Percentiles rank a stretch among this genome's conserved stretches.
Conservation (phyloP, 148 eudicot genomes). For the Silene latifolia region DNA sequence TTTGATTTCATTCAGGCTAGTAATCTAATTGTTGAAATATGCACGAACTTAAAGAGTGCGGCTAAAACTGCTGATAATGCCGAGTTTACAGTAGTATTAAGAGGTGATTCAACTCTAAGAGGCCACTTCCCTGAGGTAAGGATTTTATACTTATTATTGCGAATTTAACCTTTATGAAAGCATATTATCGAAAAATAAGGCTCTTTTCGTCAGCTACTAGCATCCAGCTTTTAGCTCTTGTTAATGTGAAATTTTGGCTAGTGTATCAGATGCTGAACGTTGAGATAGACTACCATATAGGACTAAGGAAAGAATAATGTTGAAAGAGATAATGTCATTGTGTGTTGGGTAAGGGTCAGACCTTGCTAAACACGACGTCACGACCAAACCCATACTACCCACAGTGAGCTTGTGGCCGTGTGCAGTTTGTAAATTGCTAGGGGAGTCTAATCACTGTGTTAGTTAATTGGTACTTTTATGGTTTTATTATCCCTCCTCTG, state of each 20-base stretch:
- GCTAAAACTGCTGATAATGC: constrained; percentile 52
- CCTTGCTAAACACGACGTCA: background rate
- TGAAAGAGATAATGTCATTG: no score
- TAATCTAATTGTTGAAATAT: constrained; percentile 68
- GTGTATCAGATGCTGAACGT: no score
- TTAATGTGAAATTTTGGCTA: no score
- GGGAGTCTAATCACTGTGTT: background rate
- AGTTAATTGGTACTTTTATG: background rate
- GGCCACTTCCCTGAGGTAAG: constrained; percentile 99
- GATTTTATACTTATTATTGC: background rate
- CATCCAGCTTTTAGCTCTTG: background rate
- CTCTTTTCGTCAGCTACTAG: background rate
- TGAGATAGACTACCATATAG: no score
- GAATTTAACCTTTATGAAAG: background rate
- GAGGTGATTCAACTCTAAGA: constrained; percentile 95
- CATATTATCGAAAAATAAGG: background rate
- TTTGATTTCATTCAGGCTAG: constrained; percentile 59
- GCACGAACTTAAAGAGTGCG: constrained; percentile 64
- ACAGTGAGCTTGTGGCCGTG: background rate
- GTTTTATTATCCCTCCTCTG: constrained; percentile 1
- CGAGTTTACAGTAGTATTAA: constrained; percentile 82
- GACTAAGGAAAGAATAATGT: no score
- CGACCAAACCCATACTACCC: background rate
- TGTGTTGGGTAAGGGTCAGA: no score
- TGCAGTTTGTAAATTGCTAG: no score